Evolutionary conservation across 2,329 filamentous ascomycete species (phyloP), one percentile per base, ranked within the genome.

Genomic region (Huntiella abstrusa): DNA sequence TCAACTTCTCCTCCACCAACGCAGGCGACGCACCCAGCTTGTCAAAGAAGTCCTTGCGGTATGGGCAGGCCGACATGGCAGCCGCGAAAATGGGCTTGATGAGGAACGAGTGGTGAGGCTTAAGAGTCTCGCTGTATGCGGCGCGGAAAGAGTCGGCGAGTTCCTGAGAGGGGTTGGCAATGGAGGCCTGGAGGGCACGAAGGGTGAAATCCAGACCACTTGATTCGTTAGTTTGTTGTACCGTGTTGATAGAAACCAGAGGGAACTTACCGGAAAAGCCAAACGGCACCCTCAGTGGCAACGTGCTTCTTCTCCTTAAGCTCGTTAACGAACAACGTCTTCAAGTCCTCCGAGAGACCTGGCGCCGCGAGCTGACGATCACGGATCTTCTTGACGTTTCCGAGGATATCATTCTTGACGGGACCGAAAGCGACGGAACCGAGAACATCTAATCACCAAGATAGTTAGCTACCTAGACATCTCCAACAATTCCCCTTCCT

Each of bases 381-480:
- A 53, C 83, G 77, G 62, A 96, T 71, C 82, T 98, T 96, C 85
- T 86, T 87, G 66, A 96, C 74, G 66, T 98, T 98, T 60, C 83
- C 83, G 42, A 75, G 62, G 68, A 98, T 83, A 64, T 98, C 91
- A 54, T 66, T 81, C 73, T 94, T 95, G 60, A 96, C 88, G 19
- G 84, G 82, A 46, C 71, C 76, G 66, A 98, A 96, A 53, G 87
- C 86, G 33, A 81, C 74, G 39, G 73, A 71, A 51, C 76, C 76
- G 45, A 81, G 67, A 48, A 71, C 63, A 60, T 80, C 76, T 80
- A 4, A 4, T 33, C 2, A 15, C 7, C 12, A 4, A 36, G 4
- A n/a, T 36, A 13, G 34, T 36, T 36, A 36, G 34, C 34, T n/a
- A 36, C 34, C 34, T n/a, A n/a, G 4, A 6, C 7, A 33, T 40